A percentile compares a stretch with the other conserved stretches of the same genome.
Conservation (phyloP, 208 protist genomes). For the Trypanosoma boissoni region DNA sequence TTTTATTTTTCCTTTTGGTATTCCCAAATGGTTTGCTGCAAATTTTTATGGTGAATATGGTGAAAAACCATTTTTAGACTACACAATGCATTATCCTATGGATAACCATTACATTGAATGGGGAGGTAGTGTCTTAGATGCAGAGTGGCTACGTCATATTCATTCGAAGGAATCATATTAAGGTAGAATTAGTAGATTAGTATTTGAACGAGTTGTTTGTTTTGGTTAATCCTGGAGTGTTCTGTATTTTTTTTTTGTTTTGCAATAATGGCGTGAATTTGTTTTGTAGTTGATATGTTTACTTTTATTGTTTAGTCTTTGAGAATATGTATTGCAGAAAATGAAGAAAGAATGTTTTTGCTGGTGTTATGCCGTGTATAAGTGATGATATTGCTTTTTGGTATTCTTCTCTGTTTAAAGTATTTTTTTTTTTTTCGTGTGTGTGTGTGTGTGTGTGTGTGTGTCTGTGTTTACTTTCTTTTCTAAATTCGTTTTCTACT, state of each 20-base stretch:
- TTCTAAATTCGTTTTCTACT: slow-evolving; percentile 4
- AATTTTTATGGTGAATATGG: slow-evolving; percentile 86
- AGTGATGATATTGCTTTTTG: slow-evolving; percentile 4
- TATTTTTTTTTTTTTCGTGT: slow-evolving; percentile 17
- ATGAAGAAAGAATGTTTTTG: no score
- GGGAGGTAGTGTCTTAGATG: slow-evolving; percentile 75
- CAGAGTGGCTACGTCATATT: slow-evolving; percentile 86
- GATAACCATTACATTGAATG: slow-evolving; percentile 89
- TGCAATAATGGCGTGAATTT: no score
- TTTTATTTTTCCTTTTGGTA: slow-evolving; percentile 87
- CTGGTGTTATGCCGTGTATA: neutral
- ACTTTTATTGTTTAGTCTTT: no score
- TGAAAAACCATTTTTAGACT: slow-evolving; percentile 81
- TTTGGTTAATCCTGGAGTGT: slow-evolving; percentile 20
- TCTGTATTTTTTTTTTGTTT: slow-evolving; percentile 2
- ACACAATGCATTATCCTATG: slow-evolving; percentile 71
- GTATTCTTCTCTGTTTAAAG: neutral
- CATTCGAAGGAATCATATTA: slow-evolving; percentile 87
- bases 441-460: slow-evolving; percentile 1
- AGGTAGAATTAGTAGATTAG: no score
- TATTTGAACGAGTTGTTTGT: no score
- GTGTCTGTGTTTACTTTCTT: neutral
- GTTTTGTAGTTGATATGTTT: no score
- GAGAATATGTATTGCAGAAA: no score
- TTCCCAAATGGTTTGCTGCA: slow-evolving; percentile 70